Evolutionary conservation across 1,139 yeast species (phyloP), one percentile per base, ranked within the genome.

Genomic region (Candida sp.): DNA sequence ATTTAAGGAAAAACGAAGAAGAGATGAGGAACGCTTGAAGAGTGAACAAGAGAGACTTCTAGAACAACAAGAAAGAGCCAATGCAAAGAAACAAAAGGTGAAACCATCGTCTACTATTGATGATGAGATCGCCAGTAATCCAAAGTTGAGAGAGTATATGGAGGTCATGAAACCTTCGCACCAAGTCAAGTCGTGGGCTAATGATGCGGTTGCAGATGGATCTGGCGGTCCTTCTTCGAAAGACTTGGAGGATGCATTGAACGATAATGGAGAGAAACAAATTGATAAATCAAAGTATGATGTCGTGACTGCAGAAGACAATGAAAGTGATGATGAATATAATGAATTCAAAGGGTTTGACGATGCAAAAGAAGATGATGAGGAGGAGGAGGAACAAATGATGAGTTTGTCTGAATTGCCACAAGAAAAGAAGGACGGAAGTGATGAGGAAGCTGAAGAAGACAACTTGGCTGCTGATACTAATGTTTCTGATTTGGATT

Each of bases 141-240:
- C 89, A 4, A 85, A 86, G 57, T 77, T 94, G 61, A 80, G 81
- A 59, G 98, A 94, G 63, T 94, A 81, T 59, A 77, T 94, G 69
- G 90, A 88, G 56, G 89, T 90, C 3, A 88, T 91, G 85, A 90
- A 88, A 60, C 93, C 96, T 3, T 77, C 90, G 8, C 76, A 81
- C 49, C 82, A 80, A 54, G 78, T 75, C 7, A 82, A 83, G 58
- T 80, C 90, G 2, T 89, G 96, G 96, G 87, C 90, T 7, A 89
- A 90, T 66, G 94, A 88, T 60, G 82, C 84, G 45, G 70, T 75
- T 23, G 83, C 83, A 4, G 83, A 81, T 60, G 77, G 78, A 7
- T 68, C 75, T 2, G 86, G 85, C 40, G 86, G 80, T 0, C 84
- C 84, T 30, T 72, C 79, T 1, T 58, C 73, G 2, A 66, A 69